Evolutionary conservation across 805 yeast species (phyloP), one percentile per base, ranked within the genome.

Genomic region (Candida hungchunana): DNA sequence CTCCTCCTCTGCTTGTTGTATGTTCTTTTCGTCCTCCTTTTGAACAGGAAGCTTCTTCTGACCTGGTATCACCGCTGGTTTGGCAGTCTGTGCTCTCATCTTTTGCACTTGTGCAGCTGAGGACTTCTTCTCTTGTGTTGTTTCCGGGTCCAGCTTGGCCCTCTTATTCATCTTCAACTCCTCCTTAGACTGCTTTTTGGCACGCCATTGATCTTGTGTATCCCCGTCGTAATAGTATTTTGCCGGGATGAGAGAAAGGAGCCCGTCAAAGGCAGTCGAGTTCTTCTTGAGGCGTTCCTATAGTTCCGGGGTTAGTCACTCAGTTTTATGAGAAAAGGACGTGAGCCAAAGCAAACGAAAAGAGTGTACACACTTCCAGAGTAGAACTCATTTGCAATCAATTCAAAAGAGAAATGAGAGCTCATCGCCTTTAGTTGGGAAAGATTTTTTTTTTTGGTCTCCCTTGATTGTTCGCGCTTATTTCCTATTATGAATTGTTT

Each of bases 201-300:
- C 82, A 50, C 81, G 79, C 97, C 97, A 89, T 62, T 90, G 97
- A 34, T 81, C 80, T 50, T 82, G 79, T 3, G 90, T 81, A 40
- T 85, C 90, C 26, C 84, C 96, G 58, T 89, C 96, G 57, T 85
- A 88, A 58, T 90, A 90, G 55, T 82, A 88, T 55, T 88, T 87
- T 3, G 97, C 95, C 4, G 97, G 97, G 40, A 90, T 89, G 59
- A 90, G 66, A 15, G 96, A 86, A 40, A 90, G 67, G 34, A 90
- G 66, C 17, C 97, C 95, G 56, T 85, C 86, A 58, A 90, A 90
- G 4, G 96, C 87, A 34, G 77, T 66, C 11, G 93, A 79, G 55
- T 82, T 88, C 21, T 77, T 76, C 60, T 82, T 79, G 48, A 84
- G 71, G 47, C 95, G 77, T 55, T 84, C 93, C 79, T 78, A 39